A percentile compares a stretch with the other conserved stretches of the same genome.
These are phyloP conservation scores for Neofusicoccum laricinum DNA, from an alignment of 2,329 filamentous ascomycete species.

Conservation along the genomic window DNA sequence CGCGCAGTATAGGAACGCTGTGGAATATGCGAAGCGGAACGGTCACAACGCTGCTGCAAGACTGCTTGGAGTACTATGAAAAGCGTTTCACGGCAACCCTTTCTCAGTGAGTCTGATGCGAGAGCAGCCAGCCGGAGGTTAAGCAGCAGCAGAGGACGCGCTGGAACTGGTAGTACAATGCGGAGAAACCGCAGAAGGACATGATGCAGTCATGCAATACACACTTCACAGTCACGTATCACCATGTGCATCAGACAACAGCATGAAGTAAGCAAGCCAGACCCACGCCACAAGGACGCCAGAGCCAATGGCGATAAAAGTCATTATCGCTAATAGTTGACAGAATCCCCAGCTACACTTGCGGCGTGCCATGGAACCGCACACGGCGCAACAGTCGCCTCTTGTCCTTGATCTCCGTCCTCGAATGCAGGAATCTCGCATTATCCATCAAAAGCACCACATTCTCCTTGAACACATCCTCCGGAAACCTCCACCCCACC, in stretches of 20 bases:
- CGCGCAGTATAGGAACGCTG: background rate
- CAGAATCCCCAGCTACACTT: background rate
- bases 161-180: too few species aligned
- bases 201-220: too few species aligned
- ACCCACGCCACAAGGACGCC: background rate
- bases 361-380: too few species aligned
- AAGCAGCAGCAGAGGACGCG: too few species aligned
- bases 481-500: too few species aligned
- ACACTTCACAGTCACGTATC: background rate
- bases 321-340: background rate
- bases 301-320: background rate
- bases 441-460: background rate
- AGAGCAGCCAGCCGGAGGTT: too few species aligned
- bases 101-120: too few species aligned
- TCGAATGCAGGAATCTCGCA: background rate
- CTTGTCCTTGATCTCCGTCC: background rate
- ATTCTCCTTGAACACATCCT: background rate
- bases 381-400: background rate
- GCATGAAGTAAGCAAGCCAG: background rate
- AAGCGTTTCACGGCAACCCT: too few species aligned
- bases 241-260: background rate
- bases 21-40: background rate
- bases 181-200: too few species aligned
- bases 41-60: background rate
- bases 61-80: background rate